A percentile compares a stretch with the other conserved stretches of the same genome.
Evolutionary conservation across 306 rosid species (phyloP).

Genomic region (Sophora flavescens): DNA sequence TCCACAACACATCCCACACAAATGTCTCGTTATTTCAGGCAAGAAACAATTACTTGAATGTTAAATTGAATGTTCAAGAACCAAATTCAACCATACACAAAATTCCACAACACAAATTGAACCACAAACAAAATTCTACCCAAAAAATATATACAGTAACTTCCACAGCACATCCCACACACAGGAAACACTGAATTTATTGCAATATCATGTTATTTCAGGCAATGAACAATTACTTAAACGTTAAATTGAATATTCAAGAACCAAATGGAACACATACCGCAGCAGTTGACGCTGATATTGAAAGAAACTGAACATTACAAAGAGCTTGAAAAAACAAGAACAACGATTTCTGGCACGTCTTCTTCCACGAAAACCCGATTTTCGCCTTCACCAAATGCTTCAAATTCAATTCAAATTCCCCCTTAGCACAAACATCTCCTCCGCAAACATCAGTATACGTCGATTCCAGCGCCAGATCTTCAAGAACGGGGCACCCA

Average conservation of each 20-base stretch:
- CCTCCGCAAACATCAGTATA: slow-evolving; percentile 29
- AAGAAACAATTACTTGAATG: not conserved
- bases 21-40: slow-evolving; percentile 1
- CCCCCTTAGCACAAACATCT: slow-evolving; percentile 1
- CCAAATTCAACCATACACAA: no score
- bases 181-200: not conserved
- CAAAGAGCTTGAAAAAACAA: slow-evolving; percentile 8
- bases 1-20: not conserved
- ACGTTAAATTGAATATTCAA: not conserved
- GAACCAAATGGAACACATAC: slow-evolving; percentile 8
- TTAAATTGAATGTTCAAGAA: not conserved
- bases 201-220: not conserved
- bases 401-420: not conserved
- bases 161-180: not conserved
- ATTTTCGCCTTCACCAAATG: slow-evolving; percentile 28
- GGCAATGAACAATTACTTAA: slow-evolving; percentile 2
- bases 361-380: slow-evolving; percentile 40
- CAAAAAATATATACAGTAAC: no score
- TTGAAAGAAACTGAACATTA: slow-evolving; percentile 18
- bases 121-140: no score
- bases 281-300: not conserved
- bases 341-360: slow-evolving; percentile 28
- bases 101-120: no score
- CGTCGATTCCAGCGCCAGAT: slow-evolving; percentile 32
- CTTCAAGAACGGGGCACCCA: slow-evolving; percentile 45